Conservation (phyloP, 306 rosid genomes). For the Cicer bijugum region DNA sequence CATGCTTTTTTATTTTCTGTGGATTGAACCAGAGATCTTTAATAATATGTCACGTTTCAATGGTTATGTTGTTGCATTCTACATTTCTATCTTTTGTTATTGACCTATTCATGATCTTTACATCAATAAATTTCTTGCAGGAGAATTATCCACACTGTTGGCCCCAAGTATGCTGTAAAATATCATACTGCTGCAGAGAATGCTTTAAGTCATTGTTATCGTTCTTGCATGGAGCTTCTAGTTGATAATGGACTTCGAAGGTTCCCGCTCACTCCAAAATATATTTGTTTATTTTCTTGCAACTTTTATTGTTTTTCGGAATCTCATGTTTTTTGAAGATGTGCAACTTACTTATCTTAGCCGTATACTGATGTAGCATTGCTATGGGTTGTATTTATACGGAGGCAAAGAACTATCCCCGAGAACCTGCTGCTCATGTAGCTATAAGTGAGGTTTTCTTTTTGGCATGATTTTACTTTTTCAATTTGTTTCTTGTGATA, state of each 20-base stretch:
- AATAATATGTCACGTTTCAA: conserved; percentile 17
- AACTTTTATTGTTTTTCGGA: conserved; percentile 14
- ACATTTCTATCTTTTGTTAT: conserved; percentile 27
- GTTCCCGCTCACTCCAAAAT: conserved; percentile 43
- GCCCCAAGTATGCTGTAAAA: conserved; percentile 96
- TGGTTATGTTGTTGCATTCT: conserved; percentile 31
- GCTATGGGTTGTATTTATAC: conserved; percentile 97
- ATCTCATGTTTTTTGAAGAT: conserved; percentile 33
- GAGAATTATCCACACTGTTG: conserved; percentile 95
- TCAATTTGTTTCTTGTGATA: conserved; percentile 32
- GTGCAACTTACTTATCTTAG: conserved; percentile 44
- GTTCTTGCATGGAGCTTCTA: conserved; percentile 94
- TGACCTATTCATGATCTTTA: conserved; percentile 34
- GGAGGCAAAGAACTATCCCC: conserved; percentile 95
- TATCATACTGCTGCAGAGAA: conserved; percentile 99
- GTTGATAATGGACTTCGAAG: conserved; percentile 85
- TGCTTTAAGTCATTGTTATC: conserved; percentile 96
- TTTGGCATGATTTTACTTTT: conserved; percentile 41
- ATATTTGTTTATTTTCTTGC: conserved; percentile 36
- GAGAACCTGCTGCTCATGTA: conserved; percentile 99
- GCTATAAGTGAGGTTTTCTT: conserved; percentile 82
- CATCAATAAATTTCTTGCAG: conserved; percentile 52
- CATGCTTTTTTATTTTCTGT: neutral
- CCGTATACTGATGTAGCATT: conserved; percentile 65
- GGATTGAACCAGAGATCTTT: conserved; percentile 31